Evolutionary conservation across 345 rosid genomes (phyloP).

Genomic region (Eucalyptus sp.): DNA sequence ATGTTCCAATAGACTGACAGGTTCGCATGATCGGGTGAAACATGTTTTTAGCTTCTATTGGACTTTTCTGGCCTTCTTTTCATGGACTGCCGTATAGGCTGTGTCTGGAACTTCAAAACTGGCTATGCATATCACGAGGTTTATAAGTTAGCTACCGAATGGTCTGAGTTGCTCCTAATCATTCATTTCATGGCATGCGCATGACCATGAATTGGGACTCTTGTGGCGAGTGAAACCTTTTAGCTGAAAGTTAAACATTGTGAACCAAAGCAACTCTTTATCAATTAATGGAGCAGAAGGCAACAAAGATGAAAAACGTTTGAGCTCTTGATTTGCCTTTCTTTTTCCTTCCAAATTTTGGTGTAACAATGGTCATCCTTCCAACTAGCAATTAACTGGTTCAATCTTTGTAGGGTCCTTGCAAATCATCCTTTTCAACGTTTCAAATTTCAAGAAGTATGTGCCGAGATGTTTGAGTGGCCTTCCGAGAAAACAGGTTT

Average conservation of each 20-base stretch:
- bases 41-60: neutral
- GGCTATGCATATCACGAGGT: neutral
- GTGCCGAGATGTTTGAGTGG: slow-evolving; percentile 70
- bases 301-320: neutral
- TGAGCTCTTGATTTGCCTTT: neutral
- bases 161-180: neutral
- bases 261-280: neutral
- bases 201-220: neutral
- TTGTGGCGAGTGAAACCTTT: neutral
- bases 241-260: neutral
- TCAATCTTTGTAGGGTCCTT: slow-evolving; percentile 32
- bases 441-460: slow-evolving; percentile 41
- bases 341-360: neutral
- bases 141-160: neutral
- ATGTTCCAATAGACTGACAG: neutral
- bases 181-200: neutral
- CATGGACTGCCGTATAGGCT: neutral
- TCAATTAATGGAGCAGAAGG: neutral
- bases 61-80: neutral
- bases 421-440: slow-evolving; percentile 46
- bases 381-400: neutral
- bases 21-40: neutral
- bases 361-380: neutral
- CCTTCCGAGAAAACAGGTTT: slow-evolving; percentile 82
- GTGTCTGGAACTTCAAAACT: neutral